A percentile compares a stretch with the other conserved stretches of the same genome.
These are phyloP conservation scores for Podospora bellae-mahoneyi DNA, from an alignment of 495 filamentous ascomycete genomes.

Conservation along the genomic window DNA sequence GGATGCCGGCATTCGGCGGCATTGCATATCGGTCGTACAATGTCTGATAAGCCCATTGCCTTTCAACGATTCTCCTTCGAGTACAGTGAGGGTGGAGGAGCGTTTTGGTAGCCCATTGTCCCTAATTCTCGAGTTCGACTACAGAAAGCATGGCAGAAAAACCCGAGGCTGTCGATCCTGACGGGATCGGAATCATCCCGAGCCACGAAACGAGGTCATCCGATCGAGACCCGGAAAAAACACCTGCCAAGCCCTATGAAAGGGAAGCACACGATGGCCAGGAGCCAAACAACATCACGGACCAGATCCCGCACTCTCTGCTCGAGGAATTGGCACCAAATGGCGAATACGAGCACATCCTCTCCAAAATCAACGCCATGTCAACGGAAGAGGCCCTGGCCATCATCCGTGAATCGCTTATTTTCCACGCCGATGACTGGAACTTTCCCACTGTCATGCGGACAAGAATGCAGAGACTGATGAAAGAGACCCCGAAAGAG, in stretches of 20 bases:
- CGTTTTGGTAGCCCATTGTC: background rate
- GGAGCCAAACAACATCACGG: slow-evolving; percentile 17
- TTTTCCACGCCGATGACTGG: slow-evolving; percentile 39
- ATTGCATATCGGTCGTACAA: background rate
- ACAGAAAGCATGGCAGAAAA: background rate
- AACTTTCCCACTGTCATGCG: slow-evolving; percentile 38
- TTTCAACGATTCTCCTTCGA: background rate
- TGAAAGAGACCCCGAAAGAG: slow-evolving; percentile 29
- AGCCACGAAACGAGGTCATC: slow-evolving; percentile 5
- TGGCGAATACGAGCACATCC: slow-evolving; percentile 38
- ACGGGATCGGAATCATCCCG: background rate
- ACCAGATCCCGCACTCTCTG: slow-evolving; percentile 36
- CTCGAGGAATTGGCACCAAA: slow-evolving; percentile 39
- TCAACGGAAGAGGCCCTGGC: slow-evolving; percentile 36
- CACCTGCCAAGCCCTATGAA: slow-evolving; percentile 8
- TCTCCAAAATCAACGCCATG: slow-evolving; percentile 39
- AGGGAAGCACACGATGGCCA: background rate
- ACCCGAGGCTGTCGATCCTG: background rate
- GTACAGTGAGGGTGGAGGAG: background rate
- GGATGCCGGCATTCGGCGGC: slow-evolving; percentile 12
- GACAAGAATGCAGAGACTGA: slow-evolving; percentile 31
- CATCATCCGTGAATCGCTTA: slow-evolving; percentile 32
- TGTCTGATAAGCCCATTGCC: background rate
- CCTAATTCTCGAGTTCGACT: background rate
- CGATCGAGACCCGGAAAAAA: slow-evolving; percentile 34